phyloP scores from a whole-genome alignment of 257 asterid species.

The Solanum microdontum region DNA sequence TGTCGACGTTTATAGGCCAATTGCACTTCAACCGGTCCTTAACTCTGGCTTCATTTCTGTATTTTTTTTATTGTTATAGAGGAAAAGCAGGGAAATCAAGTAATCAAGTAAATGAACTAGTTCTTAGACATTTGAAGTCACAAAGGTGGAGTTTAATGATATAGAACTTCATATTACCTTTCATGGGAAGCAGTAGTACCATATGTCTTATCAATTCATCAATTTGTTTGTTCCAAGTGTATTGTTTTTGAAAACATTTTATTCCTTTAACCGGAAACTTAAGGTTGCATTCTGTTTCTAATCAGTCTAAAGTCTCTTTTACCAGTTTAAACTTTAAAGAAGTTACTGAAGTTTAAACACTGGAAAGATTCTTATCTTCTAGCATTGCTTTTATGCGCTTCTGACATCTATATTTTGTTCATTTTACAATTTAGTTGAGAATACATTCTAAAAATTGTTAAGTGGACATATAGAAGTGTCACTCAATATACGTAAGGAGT shows the following conservation, averaged over 20 bases:
- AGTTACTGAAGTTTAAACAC: not conserved
- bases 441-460: not conserved
- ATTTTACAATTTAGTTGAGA: not conserved
- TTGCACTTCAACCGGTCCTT: not conserved
- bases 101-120: not conserved
- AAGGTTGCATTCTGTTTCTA: not conserved
- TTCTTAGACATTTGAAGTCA: not conserved
- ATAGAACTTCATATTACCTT: not conserved
- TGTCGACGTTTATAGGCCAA: not conserved
- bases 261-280: not conserved
- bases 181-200: not conserved
- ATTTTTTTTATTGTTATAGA: not conserved
- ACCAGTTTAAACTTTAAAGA: not conserved
- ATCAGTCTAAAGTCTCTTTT: not conserved
- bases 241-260: not conserved
- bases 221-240: not conserved
- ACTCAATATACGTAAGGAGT: not conserved
- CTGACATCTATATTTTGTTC: not conserved
- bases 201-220: not conserved
- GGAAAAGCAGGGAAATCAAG: not conserved
- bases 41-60: not conserved
- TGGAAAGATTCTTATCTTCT: not conserved
- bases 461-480: not conserved
- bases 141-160: not conserved
- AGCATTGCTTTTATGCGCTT: not conserved